A percentile compares a stretch with the other conserved stretches of the same genome.
Evolutionary conservation across 2,329 filamentous ascomycete genomes (phyloP).

Genomic region (Fusarium graminum): DNA sequence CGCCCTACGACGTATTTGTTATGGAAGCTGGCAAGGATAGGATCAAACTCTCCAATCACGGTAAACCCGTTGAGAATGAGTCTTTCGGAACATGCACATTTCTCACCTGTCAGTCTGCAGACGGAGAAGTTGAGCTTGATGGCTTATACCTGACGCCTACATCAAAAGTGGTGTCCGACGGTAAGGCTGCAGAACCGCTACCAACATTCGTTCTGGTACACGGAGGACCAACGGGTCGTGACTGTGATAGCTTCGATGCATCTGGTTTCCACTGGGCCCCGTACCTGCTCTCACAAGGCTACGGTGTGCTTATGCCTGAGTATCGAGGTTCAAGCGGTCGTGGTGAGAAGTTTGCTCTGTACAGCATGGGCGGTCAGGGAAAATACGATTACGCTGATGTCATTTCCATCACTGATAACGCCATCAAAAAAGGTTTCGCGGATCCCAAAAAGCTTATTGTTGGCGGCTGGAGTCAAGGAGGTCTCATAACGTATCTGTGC

Average conservation of each 20-base stretch:
- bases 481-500: conserved; percentile 55
- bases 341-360: conserved; percentile 52
- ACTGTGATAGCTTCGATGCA: conserved; percentile 48
- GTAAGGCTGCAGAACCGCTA: neutral
- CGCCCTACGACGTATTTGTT: conserved; percentile 29
- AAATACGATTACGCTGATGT: conserved; percentile 56
- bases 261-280: conserved; percentile 47
- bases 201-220: conserved; percentile 34
- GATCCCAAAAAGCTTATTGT: conserved; percentile 52
- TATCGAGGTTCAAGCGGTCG: conserved; percentile 55
- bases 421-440: conserved; percentile 51
- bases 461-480: conserved; percentile 56
- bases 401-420: conserved; percentile 51
- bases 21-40: neutral
- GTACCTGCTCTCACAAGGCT: conserved; percentile 53
- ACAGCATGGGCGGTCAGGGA: conserved; percentile 50
- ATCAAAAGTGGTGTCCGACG: neutral
- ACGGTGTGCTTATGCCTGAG: conserved; percentile 54
- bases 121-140: conserved; percentile 31
- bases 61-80: neutral
- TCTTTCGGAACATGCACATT: conserved; percentile 17
- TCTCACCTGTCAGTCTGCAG: conserved; percentile 27
- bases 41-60: conserved; percentile 31
- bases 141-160: conserved; percentile 23
- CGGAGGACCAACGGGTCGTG: conserved; percentile 24